Conservation (phyloP, 306 rosid genomes). For the Hippophae gyantsensis region DNA sequence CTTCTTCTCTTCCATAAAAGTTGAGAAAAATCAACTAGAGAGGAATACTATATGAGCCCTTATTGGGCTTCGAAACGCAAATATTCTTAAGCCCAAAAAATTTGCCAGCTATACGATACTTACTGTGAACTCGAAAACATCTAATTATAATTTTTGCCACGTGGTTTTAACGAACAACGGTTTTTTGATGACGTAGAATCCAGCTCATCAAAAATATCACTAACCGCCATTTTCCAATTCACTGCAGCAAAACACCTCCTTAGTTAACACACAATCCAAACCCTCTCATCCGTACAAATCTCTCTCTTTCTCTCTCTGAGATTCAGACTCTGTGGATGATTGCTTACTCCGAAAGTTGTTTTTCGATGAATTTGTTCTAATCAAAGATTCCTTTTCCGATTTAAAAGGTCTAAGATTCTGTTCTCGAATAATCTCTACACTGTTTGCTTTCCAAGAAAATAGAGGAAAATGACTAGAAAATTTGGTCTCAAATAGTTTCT, state of each 20-base stretch:
- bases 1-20: constrained; percentile 33
- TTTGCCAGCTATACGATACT: neutral
- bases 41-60: neutral
- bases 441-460: constrained; percentile 25
- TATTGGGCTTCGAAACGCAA: neutral
- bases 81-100: neutral
- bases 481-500: neutral
- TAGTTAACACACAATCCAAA: constrained; percentile 9
- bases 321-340: constrained; percentile 9
- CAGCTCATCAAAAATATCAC: constrained; percentile 2
- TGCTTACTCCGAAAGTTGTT: neutral
- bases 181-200: constrained; percentile 20
- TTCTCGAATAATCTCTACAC: constrained; percentile 1
- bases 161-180: constrained; percentile 7
- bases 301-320: constrained; percentile 18
- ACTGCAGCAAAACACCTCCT: neutral
- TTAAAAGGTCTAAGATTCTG: neutral
- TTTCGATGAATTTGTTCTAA: neutral
- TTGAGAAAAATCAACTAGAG: neutral
- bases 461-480: constrained; percentile 9
- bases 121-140: neutral
- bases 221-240: neutral
- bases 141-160: neutral
- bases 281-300: constrained; percentile 7
- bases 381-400: neutral